phyloP scores from a whole-genome alignment of 805 yeast species.

The Metschnikowia amazonensis region DNA sequence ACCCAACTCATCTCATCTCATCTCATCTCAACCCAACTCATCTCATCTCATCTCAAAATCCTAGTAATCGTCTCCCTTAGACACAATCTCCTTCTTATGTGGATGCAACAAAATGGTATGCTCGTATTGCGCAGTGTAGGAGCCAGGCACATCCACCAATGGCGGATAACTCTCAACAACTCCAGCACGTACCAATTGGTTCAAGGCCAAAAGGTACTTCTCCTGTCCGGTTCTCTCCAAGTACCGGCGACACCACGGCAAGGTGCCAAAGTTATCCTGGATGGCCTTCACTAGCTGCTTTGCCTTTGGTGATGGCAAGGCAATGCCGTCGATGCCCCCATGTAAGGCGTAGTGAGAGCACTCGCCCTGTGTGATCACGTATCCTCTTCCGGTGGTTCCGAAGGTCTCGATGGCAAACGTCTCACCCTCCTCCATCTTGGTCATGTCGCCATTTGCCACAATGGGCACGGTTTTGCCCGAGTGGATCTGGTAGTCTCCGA shows the following conservation, averaged over 20 bases:
- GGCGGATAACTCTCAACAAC: constrained; percentile 95
- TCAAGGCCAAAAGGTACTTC: constrained; percentile 82
- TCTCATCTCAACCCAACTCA: neutral
- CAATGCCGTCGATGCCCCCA: constrained; percentile 36
- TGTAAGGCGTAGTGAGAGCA: constrained; percentile 87
- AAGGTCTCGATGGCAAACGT: constrained; percentile 97
- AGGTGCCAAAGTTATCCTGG: constrained; percentile 81
- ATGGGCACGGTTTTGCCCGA: constrained; percentile 97
- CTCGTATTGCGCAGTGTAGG: constrained; percentile 94
- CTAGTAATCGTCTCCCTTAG: constrained; percentile 89
- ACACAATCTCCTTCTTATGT: constrained; percentile 87
- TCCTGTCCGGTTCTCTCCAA: constrained; percentile 90
- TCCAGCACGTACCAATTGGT: constrained; percentile 79
- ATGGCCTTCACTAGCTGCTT: constrained; percentile 65
- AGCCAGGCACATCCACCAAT: constrained; percentile 73
- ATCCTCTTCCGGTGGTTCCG: constrained; percentile 95
- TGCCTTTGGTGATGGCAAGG: constrained; percentile 62
- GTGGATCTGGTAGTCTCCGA: constrained; percentile 79
- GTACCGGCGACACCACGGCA: constrained; percentile 96
- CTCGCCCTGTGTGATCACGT: constrained; percentile 82
- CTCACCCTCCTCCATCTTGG: constrained; percentile 99
- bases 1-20: too few relatives aligned
- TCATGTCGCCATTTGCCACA: constrained; percentile 86
- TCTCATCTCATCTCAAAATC: too few relatives aligned
- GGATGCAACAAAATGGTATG: constrained; percentile 92